phyloP scores from a whole-genome alignment of 345 rosid genomes.

The Viola odorata region DNA sequence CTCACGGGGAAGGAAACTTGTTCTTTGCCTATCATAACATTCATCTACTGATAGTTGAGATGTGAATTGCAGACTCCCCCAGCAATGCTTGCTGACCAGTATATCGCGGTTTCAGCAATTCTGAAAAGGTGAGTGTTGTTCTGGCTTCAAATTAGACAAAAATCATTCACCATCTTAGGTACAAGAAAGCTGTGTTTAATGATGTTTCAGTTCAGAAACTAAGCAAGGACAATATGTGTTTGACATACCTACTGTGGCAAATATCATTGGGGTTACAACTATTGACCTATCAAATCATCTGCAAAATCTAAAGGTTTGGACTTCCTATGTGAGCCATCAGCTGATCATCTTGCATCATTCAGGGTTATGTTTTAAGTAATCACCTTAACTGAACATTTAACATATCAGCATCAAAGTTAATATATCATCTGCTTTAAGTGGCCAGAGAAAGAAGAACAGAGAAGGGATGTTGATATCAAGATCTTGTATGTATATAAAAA shows the following conservation, averaged over 20 bases:
- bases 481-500: no score
- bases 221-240: conserved; percentile 69
- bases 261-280: conserved; percentile 45
- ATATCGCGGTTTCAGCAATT: conserved; percentile 56
- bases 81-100: conserved; percentile 60
- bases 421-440: no score
- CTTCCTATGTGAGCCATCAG: neutral
- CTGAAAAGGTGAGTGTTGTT: conserved; percentile 51
- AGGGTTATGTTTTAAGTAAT: no score
- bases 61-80: conserved; percentile 63
- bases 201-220: conserved; percentile 48
- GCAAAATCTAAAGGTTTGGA: conserved; percentile 69
- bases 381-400: neutral
- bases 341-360: no score
- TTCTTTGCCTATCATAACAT: neutral
- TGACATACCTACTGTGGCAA: conserved; percentile 62
- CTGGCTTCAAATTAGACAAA: conserved; percentile 1
- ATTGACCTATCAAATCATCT: conserved; percentile 52
- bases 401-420: neutral
- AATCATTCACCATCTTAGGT: conserved; percentile 8
- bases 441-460: no score
- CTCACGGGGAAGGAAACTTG: neutral
- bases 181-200: conserved; percentile 8
- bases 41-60: conserved; percentile 20
- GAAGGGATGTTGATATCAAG: no score